Evolutionary conservation across 768 basidiomycete genomes (phyloP), one percentile per base, ranked within the genome.

Genomic region (Mycena kentingensis): DNA sequence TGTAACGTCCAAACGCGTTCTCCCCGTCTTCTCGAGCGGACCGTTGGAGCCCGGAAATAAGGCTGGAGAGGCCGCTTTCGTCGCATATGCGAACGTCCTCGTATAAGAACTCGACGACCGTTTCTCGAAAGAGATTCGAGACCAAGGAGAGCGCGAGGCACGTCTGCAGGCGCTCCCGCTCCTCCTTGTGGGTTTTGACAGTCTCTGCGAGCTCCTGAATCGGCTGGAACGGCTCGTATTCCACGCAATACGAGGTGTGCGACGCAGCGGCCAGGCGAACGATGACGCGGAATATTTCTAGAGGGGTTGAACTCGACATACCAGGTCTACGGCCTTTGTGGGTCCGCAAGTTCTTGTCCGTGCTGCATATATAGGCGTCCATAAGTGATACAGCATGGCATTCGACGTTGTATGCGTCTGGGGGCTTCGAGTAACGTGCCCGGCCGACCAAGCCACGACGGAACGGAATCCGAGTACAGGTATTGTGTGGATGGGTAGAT

Each of bases 261-360:
- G 52, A 43, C 3, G 2, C 15, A 3, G 52, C 51, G 18, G 52
- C 49, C n/a, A 54, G 44, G 15, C 28, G 36, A 21, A 58, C 46
- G 27, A 58, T 54, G 1, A 36, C 19, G n/a, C 52, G 36, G 52
- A 52, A 58, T 21, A 58, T 54, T 48, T 58, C 57, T 13, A 52
- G 29, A 2, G 56, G 56, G 8, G 57, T 28, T 6, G 34, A 22
- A 36, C 15, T 13, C 29, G 25, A 29, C 34, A 35, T 13, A 32
- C 6, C 46, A 48, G 43, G 46, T 25, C 22, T 4, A 26, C 8
- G 11, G 37, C 13, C 7, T 18, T 37, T 26, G 6, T 42, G 26
- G 22, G 12, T 24, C 19, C 22, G 11, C 12, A 8, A 19, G 10
- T 25, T 8, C 22, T 25, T 7, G 13, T n/a, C 41, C 11, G 41